phyloP scores from a whole-genome alignment of 176 grass and related monocot genomes.

The Raddia distichophylla region DNA sequence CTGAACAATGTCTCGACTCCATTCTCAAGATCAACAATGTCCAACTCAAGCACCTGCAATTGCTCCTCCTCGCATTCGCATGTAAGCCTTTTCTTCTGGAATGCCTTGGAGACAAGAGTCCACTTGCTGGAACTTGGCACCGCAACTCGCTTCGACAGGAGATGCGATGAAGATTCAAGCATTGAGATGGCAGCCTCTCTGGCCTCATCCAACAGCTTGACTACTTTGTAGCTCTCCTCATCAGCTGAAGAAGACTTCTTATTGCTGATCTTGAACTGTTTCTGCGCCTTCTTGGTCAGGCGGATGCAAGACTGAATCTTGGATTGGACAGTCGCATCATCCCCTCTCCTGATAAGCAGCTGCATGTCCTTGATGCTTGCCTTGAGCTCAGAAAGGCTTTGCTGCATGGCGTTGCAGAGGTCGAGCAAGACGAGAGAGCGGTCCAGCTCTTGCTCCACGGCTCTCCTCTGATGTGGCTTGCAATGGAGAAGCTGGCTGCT shows the following conservation, averaged over 20 bases:
- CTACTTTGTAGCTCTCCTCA: slow-evolving; percentile 28
- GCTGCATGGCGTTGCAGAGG: slow-evolving; percentile 30
- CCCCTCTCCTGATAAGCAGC: slow-evolving; percentile 36
- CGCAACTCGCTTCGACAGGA: slow-evolving; percentile 31
- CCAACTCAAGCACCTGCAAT: slow-evolving; percentile 43
- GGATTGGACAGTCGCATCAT: background rate
- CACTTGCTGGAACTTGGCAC: slow-evolving; percentile 44
- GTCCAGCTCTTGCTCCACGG: slow-evolving; percentile 29
- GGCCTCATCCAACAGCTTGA: slow-evolving; percentile 49
- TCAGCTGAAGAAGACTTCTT: slow-evolving; percentile 28
- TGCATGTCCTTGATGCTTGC: slow-evolving; percentile 26
- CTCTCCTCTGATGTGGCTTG: slow-evolving; percentile 6
- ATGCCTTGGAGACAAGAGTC: slow-evolving; percentile 52
- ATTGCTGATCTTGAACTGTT: slow-evolving; percentile 45
- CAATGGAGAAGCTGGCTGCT: slow-evolving; percentile 10
- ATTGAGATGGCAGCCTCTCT: slow-evolving; percentile 43
- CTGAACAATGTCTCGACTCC: slow-evolving; percentile 52
- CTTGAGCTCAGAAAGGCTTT: slow-evolving; percentile 36
- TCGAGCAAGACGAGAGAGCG: slow-evolving; percentile 24
- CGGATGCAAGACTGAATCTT: slow-evolving; percentile 29
- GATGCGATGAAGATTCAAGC: slow-evolving; percentile 27
- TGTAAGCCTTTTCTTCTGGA: slow-evolving; percentile 49
- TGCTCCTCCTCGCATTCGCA: slow-evolving; percentile 46
- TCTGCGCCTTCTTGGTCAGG: slow-evolving; percentile 49
- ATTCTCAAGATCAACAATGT: slow-evolving; percentile 48